These are phyloP conservation scores for Epichloe amarillans DNA, from an alignment of 2,329 filamentous ascomycete species.

Conservation along the genomic window DNA sequence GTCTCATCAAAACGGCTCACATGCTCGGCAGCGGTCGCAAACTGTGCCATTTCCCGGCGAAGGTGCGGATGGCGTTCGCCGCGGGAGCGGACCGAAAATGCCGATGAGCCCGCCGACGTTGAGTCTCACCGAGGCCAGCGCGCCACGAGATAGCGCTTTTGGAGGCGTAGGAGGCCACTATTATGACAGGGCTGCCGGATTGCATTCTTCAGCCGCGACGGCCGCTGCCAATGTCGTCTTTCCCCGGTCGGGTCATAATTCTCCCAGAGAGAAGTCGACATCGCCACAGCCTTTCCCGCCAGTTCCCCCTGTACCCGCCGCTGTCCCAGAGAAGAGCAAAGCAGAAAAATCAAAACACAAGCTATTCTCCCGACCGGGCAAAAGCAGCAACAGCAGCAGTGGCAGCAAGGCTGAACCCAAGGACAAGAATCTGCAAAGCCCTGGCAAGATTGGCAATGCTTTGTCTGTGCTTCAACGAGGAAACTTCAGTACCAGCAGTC, in stretches of 20 bases:
- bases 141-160: conserved; percentile 43
- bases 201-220: conserved; percentile 51
- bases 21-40: conserved; percentile 56
- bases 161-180: conserved; percentile 37
- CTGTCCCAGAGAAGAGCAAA: conserved; percentile 40
- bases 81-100: conserved; percentile 31
- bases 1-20: conserved; percentile 39
- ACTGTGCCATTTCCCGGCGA: conserved; percentile 50
- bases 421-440: conserved; percentile 57
- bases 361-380: conserved; percentile 65
- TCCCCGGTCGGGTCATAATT: conserved; percentile 46
- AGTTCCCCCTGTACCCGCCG: conserved; percentile 25
- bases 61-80: conserved; percentile 28
- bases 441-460: conserved; percentile 55
- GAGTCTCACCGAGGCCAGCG: conserved; percentile 52
- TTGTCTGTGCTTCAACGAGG: conserved; percentile 50
- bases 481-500: conserved; percentile 59
- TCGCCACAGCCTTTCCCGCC: conserved; percentile 24
- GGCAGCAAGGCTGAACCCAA: conserved; percentile 49
- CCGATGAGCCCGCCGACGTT: conserved; percentile 49
- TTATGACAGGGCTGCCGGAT: conserved; percentile 44
- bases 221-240: conserved; percentile 58
- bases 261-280: conserved; percentile 28
- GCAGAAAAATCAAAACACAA: conserved; percentile 65
- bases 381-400: conserved; percentile 50